phyloP scores from a whole-genome alignment of 495 filamentous ascomycete species.

The Penicillium simplicissimum region DNA sequence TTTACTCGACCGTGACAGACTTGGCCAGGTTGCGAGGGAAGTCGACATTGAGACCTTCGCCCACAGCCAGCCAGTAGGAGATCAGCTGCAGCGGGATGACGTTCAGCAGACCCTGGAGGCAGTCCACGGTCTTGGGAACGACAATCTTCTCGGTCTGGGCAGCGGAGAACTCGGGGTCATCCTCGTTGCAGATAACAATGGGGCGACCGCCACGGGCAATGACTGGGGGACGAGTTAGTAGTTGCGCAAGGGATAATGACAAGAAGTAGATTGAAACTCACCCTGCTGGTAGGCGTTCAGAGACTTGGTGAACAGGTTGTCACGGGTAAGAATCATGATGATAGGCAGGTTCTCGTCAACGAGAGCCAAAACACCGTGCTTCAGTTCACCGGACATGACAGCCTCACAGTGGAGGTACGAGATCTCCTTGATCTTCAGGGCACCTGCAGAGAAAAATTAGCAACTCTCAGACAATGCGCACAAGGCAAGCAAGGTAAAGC shows the following conservation, averaged over 20 bases:
- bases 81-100: constrained; percentile 97
- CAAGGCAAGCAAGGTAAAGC: not conserved
- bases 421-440: constrained; percentile 99
- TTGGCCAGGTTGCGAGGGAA: constrained; percentile 98
- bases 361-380: constrained; percentile 95
- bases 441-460: constrained; percentile 46
- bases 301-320: constrained; percentile 94
- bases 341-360: constrained; percentile 98
- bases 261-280: constrained; percentile 36
- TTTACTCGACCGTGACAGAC: constrained; percentile 97
- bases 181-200: constrained; percentile 95
- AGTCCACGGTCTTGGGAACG: constrained; percentile 93
- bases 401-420: constrained; percentile 99
- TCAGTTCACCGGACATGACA: constrained; percentile 98
- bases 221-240: constrained; percentile 50
- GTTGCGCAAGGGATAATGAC: not conserved
- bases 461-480: not conserved
- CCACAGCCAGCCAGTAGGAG: constrained; percentile 97
- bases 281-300: constrained; percentile 98
- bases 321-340: constrained; percentile 98
- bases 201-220: constrained; percentile 91
- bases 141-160: constrained; percentile 94
- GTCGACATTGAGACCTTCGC: constrained; percentile 93
- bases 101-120: constrained; percentile 92
- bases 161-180: constrained; percentile 83